Evolutionary conservation across 1,284 basidiomycete genomes (phyloP).

Genomic region (Megacollybia platyphylla): DNA sequence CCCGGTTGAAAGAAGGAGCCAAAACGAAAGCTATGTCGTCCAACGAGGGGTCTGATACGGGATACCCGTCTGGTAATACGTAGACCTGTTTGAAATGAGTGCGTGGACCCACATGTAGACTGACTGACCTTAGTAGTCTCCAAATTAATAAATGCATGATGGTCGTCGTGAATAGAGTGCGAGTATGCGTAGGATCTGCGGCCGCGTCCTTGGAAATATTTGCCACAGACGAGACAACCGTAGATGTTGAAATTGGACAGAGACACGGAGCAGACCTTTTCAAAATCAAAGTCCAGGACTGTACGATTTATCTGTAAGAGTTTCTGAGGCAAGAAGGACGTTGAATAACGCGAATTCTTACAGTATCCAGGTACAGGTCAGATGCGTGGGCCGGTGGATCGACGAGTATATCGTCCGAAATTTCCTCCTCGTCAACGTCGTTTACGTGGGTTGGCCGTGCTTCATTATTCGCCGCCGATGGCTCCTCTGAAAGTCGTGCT

Average conservation of each 20-base stretch:
- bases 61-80: slow-evolving; percentile 96
- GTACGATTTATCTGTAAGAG: slow-evolving; percentile 68
- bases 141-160: slow-evolving; percentile 96
- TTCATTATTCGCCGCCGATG: not conserved
- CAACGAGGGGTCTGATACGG: slow-evolving; percentile 88
- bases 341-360: slow-evolving; percentile 23
- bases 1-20: slow-evolving; percentile 66
- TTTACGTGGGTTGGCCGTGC: slow-evolving; percentile 8
- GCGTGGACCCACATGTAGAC: slow-evolving; percentile 5
- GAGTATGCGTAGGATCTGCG: slow-evolving; percentile 90
- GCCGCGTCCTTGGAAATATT: slow-evolving; percentile 97
- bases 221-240: slow-evolving; percentile 95
- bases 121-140: slow-evolving; percentile 73
- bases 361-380: slow-evolving; percentile 95
- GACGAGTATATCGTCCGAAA: slow-evolving; percentile 26
- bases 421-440: slow-evolving; percentile 38
- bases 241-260: slow-evolving; percentile 96
- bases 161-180: slow-evolving; percentile 95
- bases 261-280: slow-evolving; percentile 96
- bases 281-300: slow-evolving; percentile 96
- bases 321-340: slow-evolving; percentile 7
- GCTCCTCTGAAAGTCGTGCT: slow-evolving; percentile 20
- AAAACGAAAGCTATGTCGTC: slow-evolving; percentile 91
- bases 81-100: slow-evolving; percentile 57
- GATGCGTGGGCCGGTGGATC: slow-evolving; percentile 33